phyloP scores from a whole-genome alignment of 2,329 filamentous ascomycete genomes.

The Pseudogymnoascus sp. region DNA sequence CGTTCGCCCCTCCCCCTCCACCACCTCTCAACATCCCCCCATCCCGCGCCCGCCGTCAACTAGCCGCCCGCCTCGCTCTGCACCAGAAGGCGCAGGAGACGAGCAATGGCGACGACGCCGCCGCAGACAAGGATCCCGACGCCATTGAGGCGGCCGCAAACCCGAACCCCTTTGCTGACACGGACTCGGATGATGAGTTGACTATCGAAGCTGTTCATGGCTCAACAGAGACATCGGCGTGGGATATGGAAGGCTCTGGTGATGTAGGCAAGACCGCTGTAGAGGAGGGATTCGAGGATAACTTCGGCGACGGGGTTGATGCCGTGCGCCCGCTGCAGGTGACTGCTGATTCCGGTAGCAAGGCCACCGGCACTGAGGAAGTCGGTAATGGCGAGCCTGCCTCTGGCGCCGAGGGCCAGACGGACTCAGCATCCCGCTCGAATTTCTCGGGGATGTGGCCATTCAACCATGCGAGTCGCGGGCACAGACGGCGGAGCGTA shows the following conservation, averaged over 20 bases:
- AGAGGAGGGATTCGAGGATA: neutral
- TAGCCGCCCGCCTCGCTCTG: slow-evolving; percentile 78
- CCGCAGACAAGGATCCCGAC: slow-evolving; percentile 13
- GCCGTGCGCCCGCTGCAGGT: neutral
- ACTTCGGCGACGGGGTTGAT: neutral
- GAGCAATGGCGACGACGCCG: slow-evolving; percentile 17
- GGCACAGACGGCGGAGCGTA: neutral
- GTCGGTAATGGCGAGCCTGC: neutral
- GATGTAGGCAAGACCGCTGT: neutral
- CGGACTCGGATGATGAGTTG: slow-evolving; percentile 22
- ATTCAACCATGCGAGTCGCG: neutral
- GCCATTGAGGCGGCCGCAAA: slow-evolving; percentile 15
- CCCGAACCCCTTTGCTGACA: slow-evolving; percentile 26
- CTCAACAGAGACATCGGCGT: neutral
- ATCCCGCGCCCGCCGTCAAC: slow-evolving; percentile 75
- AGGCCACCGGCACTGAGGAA: neutral
- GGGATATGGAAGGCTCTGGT: neutral
- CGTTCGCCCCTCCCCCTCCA: slow-evolving; percentile 53
- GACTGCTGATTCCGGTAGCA: neutral
- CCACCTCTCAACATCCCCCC: slow-evolving; percentile 79
- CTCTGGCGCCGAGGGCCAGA: neutral
- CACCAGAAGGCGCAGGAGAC: slow-evolving; percentile 47
- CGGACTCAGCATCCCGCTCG: neutral
- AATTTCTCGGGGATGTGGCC: slow-evolving; percentile 1
- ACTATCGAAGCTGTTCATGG: slow-evolving; percentile 14